phyloP scores from a whole-genome alignment of 108 stramenopile genomes.

The Discostella pseudostelligera region DNA sequence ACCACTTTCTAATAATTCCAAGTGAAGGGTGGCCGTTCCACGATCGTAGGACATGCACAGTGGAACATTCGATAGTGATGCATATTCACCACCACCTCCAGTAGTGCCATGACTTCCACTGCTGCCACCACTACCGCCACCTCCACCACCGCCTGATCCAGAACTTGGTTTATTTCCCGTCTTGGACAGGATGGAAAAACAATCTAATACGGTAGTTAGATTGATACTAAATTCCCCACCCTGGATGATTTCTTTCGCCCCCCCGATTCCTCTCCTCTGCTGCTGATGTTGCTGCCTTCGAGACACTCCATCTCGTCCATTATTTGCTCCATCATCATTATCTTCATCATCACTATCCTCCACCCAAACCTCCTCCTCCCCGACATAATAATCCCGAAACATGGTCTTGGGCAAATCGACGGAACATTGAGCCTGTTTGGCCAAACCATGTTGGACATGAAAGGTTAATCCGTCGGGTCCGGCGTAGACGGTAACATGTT shows the following conservation, averaged over 20 bases:
- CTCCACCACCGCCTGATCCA: neutral
- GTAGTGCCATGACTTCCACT: neutral
- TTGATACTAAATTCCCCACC: slow-evolving; percentile 67
- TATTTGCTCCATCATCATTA: slow-evolving; percentile 18
- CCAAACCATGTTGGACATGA: slow-evolving; percentile 57
- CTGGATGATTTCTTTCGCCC: slow-evolving; percentile 32
- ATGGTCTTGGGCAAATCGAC: slow-evolving; percentile 62
- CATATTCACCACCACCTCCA: slow-evolving; percentile 35
- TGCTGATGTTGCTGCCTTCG: neutral
- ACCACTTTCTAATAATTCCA: slow-evolving; percentile 56
- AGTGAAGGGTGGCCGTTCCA: slow-evolving; percentile 49
- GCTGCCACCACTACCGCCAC: slow-evolving; percentile 1
- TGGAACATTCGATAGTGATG: slow-evolving; percentile 46
- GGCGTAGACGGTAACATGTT: slow-evolving; percentile 64
- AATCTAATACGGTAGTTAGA: slow-evolving; percentile 62
- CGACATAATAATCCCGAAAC: slow-evolving; percentile 66
- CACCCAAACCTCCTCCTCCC: slow-evolving; percentile 49
- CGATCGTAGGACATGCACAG: slow-evolving; percentile 62
- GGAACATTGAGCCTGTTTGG: slow-evolving; percentile 55
- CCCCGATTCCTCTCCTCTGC: neutral
- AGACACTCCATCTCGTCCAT: slow-evolving; percentile 8
- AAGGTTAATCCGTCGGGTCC: slow-evolving; percentile 54
- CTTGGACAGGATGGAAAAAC: slow-evolving; percentile 50
- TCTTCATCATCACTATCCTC: slow-evolving; percentile 29
- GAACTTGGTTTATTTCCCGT: slow-evolving; percentile 12